phyloP scores from a whole-genome alignment of 352 stramenopile species.

The Pythium utonaiense region DNA sequence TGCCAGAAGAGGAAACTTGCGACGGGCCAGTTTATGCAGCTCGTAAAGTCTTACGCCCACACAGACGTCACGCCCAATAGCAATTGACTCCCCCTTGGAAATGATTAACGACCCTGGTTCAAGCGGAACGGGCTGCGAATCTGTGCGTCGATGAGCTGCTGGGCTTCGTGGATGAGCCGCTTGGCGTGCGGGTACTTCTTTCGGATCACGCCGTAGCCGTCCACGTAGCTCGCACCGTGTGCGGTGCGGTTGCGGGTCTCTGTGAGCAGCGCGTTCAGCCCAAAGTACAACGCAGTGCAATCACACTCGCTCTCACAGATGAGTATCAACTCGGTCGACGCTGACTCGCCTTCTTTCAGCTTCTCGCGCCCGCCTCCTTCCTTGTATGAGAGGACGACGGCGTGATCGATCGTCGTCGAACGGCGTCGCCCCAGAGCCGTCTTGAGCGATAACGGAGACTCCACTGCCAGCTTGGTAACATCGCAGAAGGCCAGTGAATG shows the following conservation, averaged over 20 bases:
- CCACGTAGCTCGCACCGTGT: slow-evolving; percentile 51
- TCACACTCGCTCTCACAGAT: slow-evolving; percentile 61
- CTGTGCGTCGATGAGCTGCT: slow-evolving; percentile 40
- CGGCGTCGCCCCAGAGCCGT: slow-evolving; percentile 24
- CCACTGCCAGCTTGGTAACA: slow-evolving; percentile 33
- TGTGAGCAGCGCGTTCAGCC: slow-evolving; percentile 40
- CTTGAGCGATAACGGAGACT: slow-evolving; percentile 45
- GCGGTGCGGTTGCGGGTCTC: slow-evolving; percentile 39
- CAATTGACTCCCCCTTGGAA: neutral
- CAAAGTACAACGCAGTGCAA: slow-evolving; percentile 53
- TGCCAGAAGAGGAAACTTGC: too few relatives aligned
- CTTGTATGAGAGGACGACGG: slow-evolving; percentile 39
- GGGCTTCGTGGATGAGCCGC: slow-evolving; percentile 47
- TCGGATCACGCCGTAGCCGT: slow-evolving; percentile 58
- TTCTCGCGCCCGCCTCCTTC: slow-evolving; percentile 8
- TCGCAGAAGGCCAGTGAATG: slow-evolving; percentile 49
- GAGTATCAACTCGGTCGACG: slow-evolving; percentile 42
- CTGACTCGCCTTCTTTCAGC: neutral
- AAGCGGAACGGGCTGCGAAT: slow-evolving; percentile 23
- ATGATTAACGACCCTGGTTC: slow-evolving; percentile 12
- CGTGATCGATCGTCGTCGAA: slow-evolving; percentile 25
- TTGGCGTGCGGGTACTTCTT: slow-evolving; percentile 64
- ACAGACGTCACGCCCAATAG: neutral
- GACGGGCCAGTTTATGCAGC: too few relatives aligned
- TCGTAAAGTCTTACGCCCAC: too few relatives aligned